Percentiles rank a stretch among this genome's conserved stretches.
Evolutionary conservation across 2,329 filamentous ascomycete species (phyloP).

Genomic region (Hirsutella minnesotensis): DNA sequence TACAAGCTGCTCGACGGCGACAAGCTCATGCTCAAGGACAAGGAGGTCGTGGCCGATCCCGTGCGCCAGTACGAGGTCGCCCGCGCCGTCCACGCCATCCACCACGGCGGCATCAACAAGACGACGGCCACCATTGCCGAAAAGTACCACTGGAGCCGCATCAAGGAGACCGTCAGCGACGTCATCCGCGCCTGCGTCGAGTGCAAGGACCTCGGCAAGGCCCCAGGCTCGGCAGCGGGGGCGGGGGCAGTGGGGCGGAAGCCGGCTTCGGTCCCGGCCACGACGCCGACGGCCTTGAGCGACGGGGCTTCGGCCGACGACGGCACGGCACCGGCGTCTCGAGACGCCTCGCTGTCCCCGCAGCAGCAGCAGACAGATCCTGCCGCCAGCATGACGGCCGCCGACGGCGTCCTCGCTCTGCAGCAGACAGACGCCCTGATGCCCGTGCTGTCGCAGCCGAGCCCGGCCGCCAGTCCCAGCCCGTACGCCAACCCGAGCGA

Average conservation of each 20-base stretch:
- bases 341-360: too few species aligned
- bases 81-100: slow-evolving; percentile 56
- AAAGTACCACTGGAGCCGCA: slow-evolving; percentile 92
- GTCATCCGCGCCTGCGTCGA: slow-evolving; percentile 86
- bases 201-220: slow-evolving; percentile 70
- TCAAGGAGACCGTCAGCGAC: slow-evolving; percentile 92
- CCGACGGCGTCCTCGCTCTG: slow-evolving; percentile 14
- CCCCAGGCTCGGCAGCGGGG: slow-evolving; percentile 22
- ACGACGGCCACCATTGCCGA: slow-evolving; percentile 90
- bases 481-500: slow-evolving; percentile 36
- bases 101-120: slow-evolving; percentile 95
- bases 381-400: neutral
- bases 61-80: slow-evolving; percentile 86
- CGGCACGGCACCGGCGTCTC: too few species aligned
- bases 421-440: slow-evolving; percentile 16
- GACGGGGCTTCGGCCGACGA: neutral
- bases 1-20: slow-evolving; percentile 74
- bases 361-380: neutral
- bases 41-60: slow-evolving; percentile 89
- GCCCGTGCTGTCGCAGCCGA: slow-evolving; percentile 13
- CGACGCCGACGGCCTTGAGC: neutral
- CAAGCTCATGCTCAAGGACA: slow-evolving; percentile 91
- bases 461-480: slow-evolving; percentile 15
- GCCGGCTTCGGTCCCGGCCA: neutral
- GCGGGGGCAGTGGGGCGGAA: too few species aligned